Evolutionary conservation across 805 yeast genomes (phyloP), one percentile per base, ranked within the genome.

Genomic region (Priceomyces medius): DNA sequence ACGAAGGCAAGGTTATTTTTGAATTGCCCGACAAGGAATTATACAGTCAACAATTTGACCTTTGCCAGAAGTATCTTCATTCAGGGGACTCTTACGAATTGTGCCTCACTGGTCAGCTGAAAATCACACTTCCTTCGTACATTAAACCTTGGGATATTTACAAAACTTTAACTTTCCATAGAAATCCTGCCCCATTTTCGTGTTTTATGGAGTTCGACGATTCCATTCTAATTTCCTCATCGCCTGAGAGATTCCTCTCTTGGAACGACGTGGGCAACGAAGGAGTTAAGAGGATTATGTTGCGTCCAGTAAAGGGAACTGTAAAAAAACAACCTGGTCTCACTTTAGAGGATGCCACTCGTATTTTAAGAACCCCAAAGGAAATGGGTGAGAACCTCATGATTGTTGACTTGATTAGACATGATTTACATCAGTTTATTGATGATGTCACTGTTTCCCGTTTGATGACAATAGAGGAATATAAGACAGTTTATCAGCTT

Each of bases 301-400:
- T 93, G 56, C 73, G 98, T 41, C 99, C 99, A 1, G 93, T 93
- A 42, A 93, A 93, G 59, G 99, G 99, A 3, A 93, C 99, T 0
- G 96, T 93, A 2, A 79, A 73, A 50, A 88, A 88, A 51, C 64
- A 77, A 0, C 65, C 73, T 0, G 75, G 64, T 0, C 72, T 85
- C 66, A 71, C 77, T 5, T 52, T 69, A 7, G 83, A 71, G 24
- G 65, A 66, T 24, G 98, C 97, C 0, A 68, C 79, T 3, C 59
- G 62, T 28, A 76, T 88, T 16, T 64, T 91, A 35, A 77, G 82
- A 39, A 83, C 95, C 1, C 93, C 95, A 3, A 93, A 93, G 59
- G 99, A 93, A 61, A 78, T 85, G 57, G 99, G 96, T 0, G 99
- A 93, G 58, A 93, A 93, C 50, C 68, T 93, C 43, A 93, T 93